Evolutionary conservation across 352 stramenopile species (phyloP).

Genomic region (Pythium aphanidermatum): DNA sequence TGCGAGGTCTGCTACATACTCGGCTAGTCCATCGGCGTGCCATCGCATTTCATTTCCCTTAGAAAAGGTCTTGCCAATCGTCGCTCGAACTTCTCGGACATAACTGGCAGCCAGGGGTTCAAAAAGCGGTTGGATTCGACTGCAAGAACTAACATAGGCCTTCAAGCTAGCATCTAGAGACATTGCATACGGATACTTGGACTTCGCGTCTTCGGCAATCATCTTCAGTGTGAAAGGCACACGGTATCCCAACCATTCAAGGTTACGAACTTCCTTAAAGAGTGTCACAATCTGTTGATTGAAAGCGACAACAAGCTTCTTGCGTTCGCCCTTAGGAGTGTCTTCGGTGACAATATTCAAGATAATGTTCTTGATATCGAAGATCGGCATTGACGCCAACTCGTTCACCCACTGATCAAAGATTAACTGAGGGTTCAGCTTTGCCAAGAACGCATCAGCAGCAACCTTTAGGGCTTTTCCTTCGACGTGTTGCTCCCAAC

Average conservation of each 20-base stretch:
- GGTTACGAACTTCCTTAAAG: constrained; percentile 98
- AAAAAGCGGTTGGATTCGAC: constrained; percentile 81
- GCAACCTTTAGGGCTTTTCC: constrained; percentile 94
- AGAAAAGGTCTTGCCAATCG: constrained; percentile 85
- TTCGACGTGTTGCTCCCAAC: constrained; percentile 97
- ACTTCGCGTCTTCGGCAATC: constrained; percentile 95
- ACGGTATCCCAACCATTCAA: constrained; percentile 97
- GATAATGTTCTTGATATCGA: constrained; percentile 90
- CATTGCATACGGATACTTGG: constrained; percentile 96
- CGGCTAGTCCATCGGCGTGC: constrained; percentile 80
- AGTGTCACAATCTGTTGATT: constrained; percentile 97
- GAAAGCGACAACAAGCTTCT: constrained; percentile 89
- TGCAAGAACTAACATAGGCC: constrained; percentile 86
- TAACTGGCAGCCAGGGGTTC: constrained; percentile 67
- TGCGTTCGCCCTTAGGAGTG: constrained; percentile 55
- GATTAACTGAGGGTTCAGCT: constrained; percentile 88
- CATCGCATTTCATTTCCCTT: constrained; percentile 87
- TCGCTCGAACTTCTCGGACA: constrained; percentile 75
- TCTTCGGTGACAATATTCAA: constrained; percentile 86
- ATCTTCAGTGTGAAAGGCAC: constrained; percentile 95
- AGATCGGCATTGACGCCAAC: constrained; percentile 86
- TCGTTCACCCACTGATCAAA: constrained; percentile 95
- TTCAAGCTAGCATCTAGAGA: constrained; percentile 95
- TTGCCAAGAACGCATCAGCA: constrained; percentile 80
- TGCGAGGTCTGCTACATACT: constrained; percentile 86